Base-by-base conservation (phyloP, 1,284 basidiomycete genomes). In the Waitea zeae region DNA sequence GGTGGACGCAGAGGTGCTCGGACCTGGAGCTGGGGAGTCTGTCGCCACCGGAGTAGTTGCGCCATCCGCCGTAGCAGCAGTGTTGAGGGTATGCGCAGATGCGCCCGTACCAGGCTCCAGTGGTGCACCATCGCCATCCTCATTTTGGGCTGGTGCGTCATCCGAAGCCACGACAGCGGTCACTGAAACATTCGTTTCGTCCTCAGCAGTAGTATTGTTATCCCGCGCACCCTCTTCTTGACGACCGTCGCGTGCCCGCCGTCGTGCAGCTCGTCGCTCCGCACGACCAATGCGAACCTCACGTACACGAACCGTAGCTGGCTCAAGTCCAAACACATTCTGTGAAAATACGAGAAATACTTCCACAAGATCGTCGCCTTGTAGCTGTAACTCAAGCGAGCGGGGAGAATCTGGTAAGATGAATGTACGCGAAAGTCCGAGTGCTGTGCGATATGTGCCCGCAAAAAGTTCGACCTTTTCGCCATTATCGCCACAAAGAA, bases 391-490 rank as follows among this genome's bases (percentile, higher is more conserved):
- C 51, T 88, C 86, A 35, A 89, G 56, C 4, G 79, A 81, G 30
- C 79, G 68, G 7, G 84, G 84, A 13, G 83, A 84, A 49, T 89
- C 84, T 0, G 84, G 84, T 17, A 89, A 59, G 42, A 89, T 88
- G 51, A 89, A 89, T 1, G 84, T 89, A 29, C 84, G 68, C 14
- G 77, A 81, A 27, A 82, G 63, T 1, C 79, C 78, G 6, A 83
- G 64, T 2, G 83, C 79, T 14, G 79, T 81, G 31, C 77, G 64
- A 45, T 81, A 84, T 11, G 81, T 84, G 20, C 81, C 84, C 20
- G 86, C 86, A 52, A 89, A 89, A 3, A 89, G 59, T 47, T 89
- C 84, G 34, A 89, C 83, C 46, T 88, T 83, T 56, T 89, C 84
- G n/a, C 83, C 84, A 42, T 73, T 78, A 27, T 89, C 86, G n/a